phyloP scores from a whole-genome alignment of 306 rosid species.

The Gastrolobium bilobum region DNA sequence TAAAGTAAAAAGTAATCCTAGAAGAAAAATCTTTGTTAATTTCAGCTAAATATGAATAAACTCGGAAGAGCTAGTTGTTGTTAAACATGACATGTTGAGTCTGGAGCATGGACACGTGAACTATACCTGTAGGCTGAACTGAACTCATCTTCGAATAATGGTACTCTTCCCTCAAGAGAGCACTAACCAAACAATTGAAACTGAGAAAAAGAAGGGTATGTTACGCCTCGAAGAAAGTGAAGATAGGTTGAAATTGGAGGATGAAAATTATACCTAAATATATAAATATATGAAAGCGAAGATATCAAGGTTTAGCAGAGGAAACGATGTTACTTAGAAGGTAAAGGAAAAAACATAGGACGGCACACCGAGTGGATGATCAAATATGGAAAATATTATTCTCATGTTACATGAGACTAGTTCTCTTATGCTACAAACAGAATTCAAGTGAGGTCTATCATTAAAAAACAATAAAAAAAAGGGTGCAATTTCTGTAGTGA shows the following conservation, averaged over 20 bases:
- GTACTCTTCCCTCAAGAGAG: not conserved
- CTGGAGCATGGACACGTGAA: not conserved
- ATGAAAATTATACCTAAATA: not conserved
- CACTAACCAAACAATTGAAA: not conserved
- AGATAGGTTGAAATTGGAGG: not conserved
- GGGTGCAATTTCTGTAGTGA: too few species aligned
- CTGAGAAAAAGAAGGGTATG: too few species aligned
- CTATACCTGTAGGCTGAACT: slow-evolving; percentile 50
- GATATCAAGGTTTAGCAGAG: not conserved
- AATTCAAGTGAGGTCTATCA: too few species aligned
- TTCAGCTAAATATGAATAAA: not conserved
- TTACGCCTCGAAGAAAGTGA: not conserved
- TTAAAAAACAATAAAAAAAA: too few species aligned
- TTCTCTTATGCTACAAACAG: too few species aligned
- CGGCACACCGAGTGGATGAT: not conserved
- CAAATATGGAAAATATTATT: too few species aligned
- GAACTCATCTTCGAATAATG: slow-evolving; percentile 52
- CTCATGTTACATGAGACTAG: too few species aligned
- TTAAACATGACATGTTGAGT: not conserved
- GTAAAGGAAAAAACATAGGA: not conserved
- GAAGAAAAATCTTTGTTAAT: not conserved
- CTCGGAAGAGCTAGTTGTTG: not conserved
- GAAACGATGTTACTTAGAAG: slow-evolving; percentile 23
- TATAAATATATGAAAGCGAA: not conserved
- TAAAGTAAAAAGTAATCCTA: too few species aligned